Evolutionary conservation across 129 eudicot genomes (phyloP), one percentile per base, ranked within the genome.

Genomic region (Centaurea solstitialis): DNA sequence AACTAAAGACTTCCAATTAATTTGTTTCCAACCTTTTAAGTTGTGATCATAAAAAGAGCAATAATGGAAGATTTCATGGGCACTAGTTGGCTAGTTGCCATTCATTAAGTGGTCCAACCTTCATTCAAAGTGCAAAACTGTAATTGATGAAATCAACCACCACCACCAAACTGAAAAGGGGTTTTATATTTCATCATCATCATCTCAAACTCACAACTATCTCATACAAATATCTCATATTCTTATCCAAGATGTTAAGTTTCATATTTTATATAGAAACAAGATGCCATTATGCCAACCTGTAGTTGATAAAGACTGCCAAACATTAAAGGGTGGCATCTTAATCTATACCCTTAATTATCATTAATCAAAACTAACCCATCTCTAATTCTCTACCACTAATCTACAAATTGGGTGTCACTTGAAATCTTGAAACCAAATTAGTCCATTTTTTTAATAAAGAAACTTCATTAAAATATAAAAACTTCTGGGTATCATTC

Each of bases 91-190:
- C 64, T 71, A 23, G 50, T 47, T 72, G 35, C 78, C 59, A 68
- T 70, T 20, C 38, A 75, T 30, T 66, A 79, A 76, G 85, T 87
- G 93, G 91, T 82, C 89, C 89, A 85, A 45, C 69, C 71, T 77
- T 83, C 86, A 82, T 82, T 30, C 82, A 68, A 45, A 67, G 70
- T 62, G 79, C 82, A 70, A 69, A 74, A 83, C 75, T 80, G 24
- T 45, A 75, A 83, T 73, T 62, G 82, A 74, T 79, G 72, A 66
- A 84, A 83, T 43, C 81, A 85, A 75, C 82, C 72, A 87, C 83
- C 74, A 73, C 80, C 78, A 68, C 73, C 70, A 76, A 80, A 70
- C 76, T 37, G 26, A 80, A 81, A 86, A 62, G 39, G 28, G 79
- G 73, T 38, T 59, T 64, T 24, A 3, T 22, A 81, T 26, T 26